A percentile compares a stretch with the other conserved stretches of the same genome.
These are phyloP conservation scores for Hippophae rhamnoides DNA, from an alignment of 306 rosid genomes.

Conservation along the genomic window DNA sequence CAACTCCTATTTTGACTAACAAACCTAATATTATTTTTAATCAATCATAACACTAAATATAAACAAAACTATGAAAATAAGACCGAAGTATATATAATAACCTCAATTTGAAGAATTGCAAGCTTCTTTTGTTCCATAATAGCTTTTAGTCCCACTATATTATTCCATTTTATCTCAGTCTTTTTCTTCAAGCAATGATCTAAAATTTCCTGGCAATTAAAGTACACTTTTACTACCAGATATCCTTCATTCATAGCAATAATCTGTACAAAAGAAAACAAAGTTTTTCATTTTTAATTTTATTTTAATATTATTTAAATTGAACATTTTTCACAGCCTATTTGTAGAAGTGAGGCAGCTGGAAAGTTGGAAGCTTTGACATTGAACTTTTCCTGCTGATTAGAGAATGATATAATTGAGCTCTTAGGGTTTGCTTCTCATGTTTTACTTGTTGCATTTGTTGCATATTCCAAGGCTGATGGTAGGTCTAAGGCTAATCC, in stretches of 20 bases:
- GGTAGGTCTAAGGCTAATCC: no score
- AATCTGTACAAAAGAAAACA: constrained; percentile 19
- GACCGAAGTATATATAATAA: neutral
- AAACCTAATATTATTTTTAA: no score
- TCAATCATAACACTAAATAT: no score
- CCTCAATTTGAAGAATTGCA: constrained; percentile 38
- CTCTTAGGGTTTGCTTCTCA: no score
- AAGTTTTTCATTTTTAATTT: neutral
- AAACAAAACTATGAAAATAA: neutral
- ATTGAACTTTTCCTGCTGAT: constrained; percentile 18
- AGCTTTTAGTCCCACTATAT: constrained; percentile 38
- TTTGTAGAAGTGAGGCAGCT: constrained; percentile 18
- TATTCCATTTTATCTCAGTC: constrained; percentile 41
- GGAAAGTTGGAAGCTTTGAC: constrained; percentile 35
- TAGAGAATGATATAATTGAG: no score
- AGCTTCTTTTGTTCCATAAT: constrained; percentile 17
- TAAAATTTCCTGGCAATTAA: constrained; percentile 53
- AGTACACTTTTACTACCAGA: constrained; percentile 50
- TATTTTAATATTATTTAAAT: neutral
- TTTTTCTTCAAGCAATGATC: constrained; percentile 32
- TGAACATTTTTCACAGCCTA: constrained; percentile 23
- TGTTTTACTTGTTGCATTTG: no score
- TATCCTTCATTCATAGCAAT: constrained; percentile 21
- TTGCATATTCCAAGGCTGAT: no score
- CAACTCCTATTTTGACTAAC: no score